Conservation (phyloP, 805 yeast species). For the Diddensiella caesifluorescens region DNA sequence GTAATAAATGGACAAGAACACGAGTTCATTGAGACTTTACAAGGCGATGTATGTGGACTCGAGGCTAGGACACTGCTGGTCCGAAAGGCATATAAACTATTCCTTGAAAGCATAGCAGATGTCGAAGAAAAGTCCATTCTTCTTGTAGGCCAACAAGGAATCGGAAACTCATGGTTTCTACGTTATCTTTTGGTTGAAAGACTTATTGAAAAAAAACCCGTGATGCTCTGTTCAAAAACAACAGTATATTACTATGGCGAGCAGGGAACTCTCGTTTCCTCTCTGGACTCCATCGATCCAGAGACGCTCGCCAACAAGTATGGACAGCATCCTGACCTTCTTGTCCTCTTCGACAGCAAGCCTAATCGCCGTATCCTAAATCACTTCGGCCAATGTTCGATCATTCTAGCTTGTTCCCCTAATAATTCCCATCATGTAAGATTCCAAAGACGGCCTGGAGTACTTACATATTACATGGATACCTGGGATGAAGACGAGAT, state of each 20-base stretch:
- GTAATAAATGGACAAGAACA: no score
- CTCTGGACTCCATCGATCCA: no score
- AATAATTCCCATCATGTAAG: neutral
- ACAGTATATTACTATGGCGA: neutral
- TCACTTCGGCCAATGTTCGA: neutral
- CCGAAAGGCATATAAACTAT: no score
- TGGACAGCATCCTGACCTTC: neutral
- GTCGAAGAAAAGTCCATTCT: no score
- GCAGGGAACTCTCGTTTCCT: neutral
- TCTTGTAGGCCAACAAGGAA: neutral
- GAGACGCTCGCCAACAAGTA: no score
- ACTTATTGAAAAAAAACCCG: neutral
- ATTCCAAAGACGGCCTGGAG: neutral
- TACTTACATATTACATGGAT: neutral
- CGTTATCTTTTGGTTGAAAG: neutral
- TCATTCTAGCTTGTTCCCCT: neutral
- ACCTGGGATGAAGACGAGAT: neutral
- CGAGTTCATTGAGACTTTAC: no score
- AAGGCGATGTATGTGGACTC: no score
- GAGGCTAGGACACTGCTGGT: no score
- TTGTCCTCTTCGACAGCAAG: neutral
- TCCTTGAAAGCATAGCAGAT: no score
- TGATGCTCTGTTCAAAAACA: neutral
- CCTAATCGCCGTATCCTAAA: neutral
- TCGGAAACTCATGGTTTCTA: conserved; percentile 1